Percentiles rank a stretch among this genome's conserved stretches.
Evolutionary conservation across 768 basidiomycete genomes (phyloP).

Genomic region (Ramaria sp.): DNA sequence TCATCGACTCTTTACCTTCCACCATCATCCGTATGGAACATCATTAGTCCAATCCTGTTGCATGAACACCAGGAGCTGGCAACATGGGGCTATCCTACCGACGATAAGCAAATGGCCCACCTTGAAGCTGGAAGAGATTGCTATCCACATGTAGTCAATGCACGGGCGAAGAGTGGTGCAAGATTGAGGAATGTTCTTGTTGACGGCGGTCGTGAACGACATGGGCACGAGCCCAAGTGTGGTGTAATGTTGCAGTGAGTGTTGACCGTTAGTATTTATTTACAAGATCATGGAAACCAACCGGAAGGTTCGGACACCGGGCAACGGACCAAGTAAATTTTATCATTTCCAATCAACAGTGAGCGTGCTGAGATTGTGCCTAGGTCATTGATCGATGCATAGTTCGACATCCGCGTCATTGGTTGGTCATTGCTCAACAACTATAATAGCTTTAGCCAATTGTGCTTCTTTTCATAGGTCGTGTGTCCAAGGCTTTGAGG

Average conservation of each 20-base stretch:
- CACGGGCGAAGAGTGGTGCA: constrained; percentile 10
- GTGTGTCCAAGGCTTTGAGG: constrained; percentile 17
- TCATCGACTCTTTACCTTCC: constrained; percentile 15
- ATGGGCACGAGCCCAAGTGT: constrained; percentile 11
- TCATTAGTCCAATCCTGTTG: constrained; percentile 10
- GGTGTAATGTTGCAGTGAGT: constrained; percentile 15
- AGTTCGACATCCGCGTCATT: constrained; percentile 15
- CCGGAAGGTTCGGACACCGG: constrained; percentile 8
- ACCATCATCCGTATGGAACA: constrained; percentile 10
- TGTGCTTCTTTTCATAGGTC: not conserved
- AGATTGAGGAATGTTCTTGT: constrained; percentile 14
- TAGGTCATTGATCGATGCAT: constrained; percentile 16
- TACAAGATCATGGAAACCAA: not conserved
- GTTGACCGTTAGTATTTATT: too few relatives aligned
- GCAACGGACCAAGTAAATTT: constrained; percentile 12
- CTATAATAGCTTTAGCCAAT: not conserved
- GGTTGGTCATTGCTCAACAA: constrained; percentile 4
- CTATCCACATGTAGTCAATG: constrained; percentile 10
- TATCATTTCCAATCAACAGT: not conserved
- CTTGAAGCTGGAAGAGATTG: constrained; percentile 14
- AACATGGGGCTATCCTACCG: constrained; percentile 14
- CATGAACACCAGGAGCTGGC: constrained; percentile 15
- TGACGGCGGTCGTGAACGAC: constrained; percentile 15
- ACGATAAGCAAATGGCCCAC: constrained; percentile 13
- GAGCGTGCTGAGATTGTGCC: not conserved